Conservation (phyloP, 1,284 basidiomycete species). For the Tilletia walkeri region DNA sequence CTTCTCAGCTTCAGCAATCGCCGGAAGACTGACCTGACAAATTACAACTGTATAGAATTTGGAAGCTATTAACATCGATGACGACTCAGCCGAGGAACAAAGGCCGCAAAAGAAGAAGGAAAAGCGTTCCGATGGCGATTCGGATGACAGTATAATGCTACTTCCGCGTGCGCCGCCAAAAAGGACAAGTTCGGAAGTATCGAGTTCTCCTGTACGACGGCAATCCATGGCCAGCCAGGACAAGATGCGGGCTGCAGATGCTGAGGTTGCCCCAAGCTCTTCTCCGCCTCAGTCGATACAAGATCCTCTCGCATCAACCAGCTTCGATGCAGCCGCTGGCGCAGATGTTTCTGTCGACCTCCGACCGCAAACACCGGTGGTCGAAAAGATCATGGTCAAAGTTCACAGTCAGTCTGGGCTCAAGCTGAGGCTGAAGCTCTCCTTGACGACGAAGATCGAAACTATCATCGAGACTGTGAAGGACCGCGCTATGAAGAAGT, state of each 20-base stretch:
- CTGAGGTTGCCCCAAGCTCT: not conserved
- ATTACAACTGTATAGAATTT: not conserved
- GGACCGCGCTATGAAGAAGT: slow-evolving; percentile 4
- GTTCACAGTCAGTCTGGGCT: not conserved
- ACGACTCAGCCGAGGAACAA: not conserved
- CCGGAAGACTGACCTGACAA: not conserved
- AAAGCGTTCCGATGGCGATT: not conserved
- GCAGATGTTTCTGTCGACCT: slow-evolving; percentile 1
- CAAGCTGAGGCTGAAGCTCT: not conserved
- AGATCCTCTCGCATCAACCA: not conserved
- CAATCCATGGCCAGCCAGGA: not conserved
- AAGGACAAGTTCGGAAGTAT: not conserved
- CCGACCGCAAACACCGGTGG: slow-evolving; percentile 2
- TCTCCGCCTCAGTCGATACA: not conserved
- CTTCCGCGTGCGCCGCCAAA: not conserved
- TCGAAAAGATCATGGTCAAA: not conserved
- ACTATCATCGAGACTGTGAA: not conserved
- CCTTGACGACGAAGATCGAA: not conserved
- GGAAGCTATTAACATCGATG: not conserved
- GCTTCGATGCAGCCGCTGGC: not conserved
- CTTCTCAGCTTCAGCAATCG: no score
- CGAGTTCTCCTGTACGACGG: not conserved
- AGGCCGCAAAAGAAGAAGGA: not conserved
- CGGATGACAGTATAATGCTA: not conserved
- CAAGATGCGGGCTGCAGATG: not conserved